These are phyloP conservation scores for Scopulariopsis brevicaulis DNA, from an alignment of 2,329 filamentous ascomycete species.

Conservation along the genomic window DNA sequence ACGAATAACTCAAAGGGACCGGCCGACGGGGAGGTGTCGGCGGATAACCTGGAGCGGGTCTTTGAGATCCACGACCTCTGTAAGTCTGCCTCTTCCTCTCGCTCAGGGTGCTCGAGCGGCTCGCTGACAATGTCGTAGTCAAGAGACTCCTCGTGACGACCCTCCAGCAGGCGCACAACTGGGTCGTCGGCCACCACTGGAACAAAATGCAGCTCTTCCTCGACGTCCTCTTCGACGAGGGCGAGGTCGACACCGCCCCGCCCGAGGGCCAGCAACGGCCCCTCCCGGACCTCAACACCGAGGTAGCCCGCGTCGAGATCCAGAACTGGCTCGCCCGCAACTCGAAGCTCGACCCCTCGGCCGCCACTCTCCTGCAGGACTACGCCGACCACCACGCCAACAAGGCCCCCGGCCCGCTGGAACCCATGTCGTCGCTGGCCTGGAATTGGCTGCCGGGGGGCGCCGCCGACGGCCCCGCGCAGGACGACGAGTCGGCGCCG, in stretches of 20 bases:
- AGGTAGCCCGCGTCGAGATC: constrained; percentile 48
- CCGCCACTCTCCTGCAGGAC: constrained; percentile 39
- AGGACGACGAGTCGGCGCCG: constrained; percentile 31
- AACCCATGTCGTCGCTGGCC: constrained; percentile 36
- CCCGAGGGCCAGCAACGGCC: constrained; percentile 27
- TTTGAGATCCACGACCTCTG: constrained; percentile 52
- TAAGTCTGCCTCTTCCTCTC: constrained; percentile 15
- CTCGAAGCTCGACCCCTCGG: constrained; percentile 44
- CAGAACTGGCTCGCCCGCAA: constrained; percentile 53
- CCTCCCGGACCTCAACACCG: constrained; percentile 39
- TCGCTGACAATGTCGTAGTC: constrained; percentile 24
- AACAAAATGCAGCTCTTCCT: constrained; percentile 64
- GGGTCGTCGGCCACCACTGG: constrained; percentile 56
- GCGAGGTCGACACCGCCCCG: constrained; percentile 21
- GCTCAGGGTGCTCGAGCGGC: not conserved
- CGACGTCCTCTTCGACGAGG: constrained; percentile 52
- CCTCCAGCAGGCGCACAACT: constrained; percentile 57
- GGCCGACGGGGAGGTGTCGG: constrained; percentile 41
- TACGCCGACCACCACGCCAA: constrained; percentile 39
- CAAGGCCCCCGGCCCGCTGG: constrained; percentile 36
- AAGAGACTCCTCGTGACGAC: constrained; percentile 57
- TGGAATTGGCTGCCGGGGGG: constrained; percentile 43
- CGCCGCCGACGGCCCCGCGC: constrained; percentile 20
- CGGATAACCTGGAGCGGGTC: constrained; percentile 1
- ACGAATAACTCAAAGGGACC: constrained; percentile 49